Percentiles rank a stretch among this genome's conserved stretches.
Evolutionary conservation across 805 yeast species (phyloP).

Genomic region (Lachancea thermotolerans): DNA sequence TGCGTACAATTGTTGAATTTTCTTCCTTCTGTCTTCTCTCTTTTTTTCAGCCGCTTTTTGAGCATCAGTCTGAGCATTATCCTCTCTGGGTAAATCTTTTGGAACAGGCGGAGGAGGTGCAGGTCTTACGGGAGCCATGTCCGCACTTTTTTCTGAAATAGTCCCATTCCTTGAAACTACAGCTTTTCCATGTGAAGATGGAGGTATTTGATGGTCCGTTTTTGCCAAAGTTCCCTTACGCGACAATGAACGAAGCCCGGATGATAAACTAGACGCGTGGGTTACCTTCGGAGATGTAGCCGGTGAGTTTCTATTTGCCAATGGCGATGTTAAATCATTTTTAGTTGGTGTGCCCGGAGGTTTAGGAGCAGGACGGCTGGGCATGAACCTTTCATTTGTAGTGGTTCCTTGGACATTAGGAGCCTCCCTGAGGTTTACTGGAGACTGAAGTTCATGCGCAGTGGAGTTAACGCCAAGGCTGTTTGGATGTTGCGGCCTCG

Average conservation of each 20-base stretch:
- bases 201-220: constrained; percentile 20
- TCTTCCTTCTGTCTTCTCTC: constrained; percentile 69
- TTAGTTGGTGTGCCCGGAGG: constrained; percentile 37
- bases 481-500: constrained; percentile 2
- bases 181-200: background rate
- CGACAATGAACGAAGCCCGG: constrained; percentile 9
- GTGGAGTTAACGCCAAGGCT: constrained; percentile 2
- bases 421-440: constrained; percentile 12
- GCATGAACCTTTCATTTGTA: constrained; percentile 43
- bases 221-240: constrained; percentile 16
- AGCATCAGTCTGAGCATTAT: constrained; percentile 6
- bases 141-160: background rate
- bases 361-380: constrained; percentile 63
- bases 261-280: constrained; percentile 18
- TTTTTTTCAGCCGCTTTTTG: constrained; percentile 50
- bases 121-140: constrained; percentile 4
- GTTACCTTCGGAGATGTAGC: constrained; percentile 8
- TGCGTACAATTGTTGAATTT: constrained; percentile 64
- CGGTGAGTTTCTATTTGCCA: constrained; percentile 12
- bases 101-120: constrained; percentile 27
- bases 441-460: constrained; percentile 20
- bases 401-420: constrained; percentile 17
- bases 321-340: constrained; percentile 23
- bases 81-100: constrained; percentile 10
- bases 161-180: background rate